These are phyloP conservation scores for Trichoderma sp. DNA, from an alignment of 2,329 filamentous ascomycete species.

Conservation along the genomic window DNA sequence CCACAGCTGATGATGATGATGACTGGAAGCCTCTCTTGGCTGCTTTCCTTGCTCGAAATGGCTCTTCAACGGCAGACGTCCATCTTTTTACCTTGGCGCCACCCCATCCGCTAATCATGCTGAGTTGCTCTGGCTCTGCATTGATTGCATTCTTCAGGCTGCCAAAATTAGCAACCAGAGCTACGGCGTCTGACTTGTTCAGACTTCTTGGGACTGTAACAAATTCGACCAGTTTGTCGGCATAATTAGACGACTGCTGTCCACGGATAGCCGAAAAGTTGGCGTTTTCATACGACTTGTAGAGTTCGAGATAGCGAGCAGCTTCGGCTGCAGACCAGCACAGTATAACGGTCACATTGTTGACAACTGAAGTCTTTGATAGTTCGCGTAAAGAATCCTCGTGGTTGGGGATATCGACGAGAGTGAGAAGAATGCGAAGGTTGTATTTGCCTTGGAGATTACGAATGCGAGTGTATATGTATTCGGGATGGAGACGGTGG, in stretches of 20 bases:
- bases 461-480: conserved; percentile 91
- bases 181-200: conserved; percentile 92
- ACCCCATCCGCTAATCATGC: conserved; percentile 86
- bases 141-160: conserved; percentile 84
- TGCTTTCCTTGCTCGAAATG: conserved; percentile 73
- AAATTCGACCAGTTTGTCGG: conserved; percentile 86
- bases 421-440: conserved; percentile 78
- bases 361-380: conserved; percentile 87
- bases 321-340: conserved; percentile 95
- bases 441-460: conserved; percentile 81
- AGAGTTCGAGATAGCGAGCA: conserved; percentile 88
- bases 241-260: conserved; percentile 78
- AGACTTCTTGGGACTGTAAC: conserved; percentile 85
- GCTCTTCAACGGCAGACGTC: conserved; percentile 77
- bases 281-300: conserved; percentile 91
- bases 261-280: conserved; percentile 77
- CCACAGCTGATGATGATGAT: not conserved
- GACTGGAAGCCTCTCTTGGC: conserved; percentile 43
- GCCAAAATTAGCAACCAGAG: conserved; percentile 87
- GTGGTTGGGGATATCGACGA: conserved; percentile 95
- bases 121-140: conserved; percentile 80
- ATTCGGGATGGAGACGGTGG: conserved; percentile 94
- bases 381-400: conserved; percentile 86
- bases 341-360: conserved; percentile 86
- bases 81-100: conserved; percentile 91